Evolutionary conservation across 2,329 filamentous ascomycete genomes (phyloP), one percentile per base, ranked within the genome.

Genomic region (Penicillium sp.): DNA sequence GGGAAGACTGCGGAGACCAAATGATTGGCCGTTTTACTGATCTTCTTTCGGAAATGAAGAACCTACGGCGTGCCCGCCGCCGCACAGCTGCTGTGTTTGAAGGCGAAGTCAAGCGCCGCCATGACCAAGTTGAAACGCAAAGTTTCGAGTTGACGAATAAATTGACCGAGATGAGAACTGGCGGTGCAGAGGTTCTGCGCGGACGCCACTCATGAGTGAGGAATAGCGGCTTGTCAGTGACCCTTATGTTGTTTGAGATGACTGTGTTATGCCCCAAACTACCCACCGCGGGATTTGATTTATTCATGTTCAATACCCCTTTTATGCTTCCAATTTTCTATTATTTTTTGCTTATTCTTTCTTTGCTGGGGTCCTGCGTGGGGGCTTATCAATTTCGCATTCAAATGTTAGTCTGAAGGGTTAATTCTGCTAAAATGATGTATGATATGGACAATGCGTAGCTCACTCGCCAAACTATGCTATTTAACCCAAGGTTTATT

Each of bases 1-100:
- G 85, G 82, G 85, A 87, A 70, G 79, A 84, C 45, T 82, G 83
- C 23, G 85, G 85, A 3, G 82, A 85, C 56, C 83, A 84, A 78
- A 80, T 87, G 45, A 75, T 87, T 1, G 79, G 81, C 1, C 76
- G 78, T 49, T 86, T 87, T 64, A 74, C 74, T 47, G 70, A 75
- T 5, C 72, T 85, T 40, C 68, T 86, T 38, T 70, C 72, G 19
- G 78, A 79, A 47, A 79, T 84, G 63, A 84, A 79, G 63, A 72
- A 78, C 1, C 76, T 80, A 29, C 77, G 85, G 40, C 77, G 79
- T 58, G 77, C 80, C 40, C 82, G 84, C 66, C 78, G 85, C 23
- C 78, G 78, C 50, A 75, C 81, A 5, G 82, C 82, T 3, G 71
- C 74, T 33, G 69, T 75, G 2, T 84, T 85, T 59, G 85, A 87